phyloP scores from a whole-genome alignment of 2,329 filamentous ascomycete genomes.

The Akanthomyces dipterigenus region DNA sequence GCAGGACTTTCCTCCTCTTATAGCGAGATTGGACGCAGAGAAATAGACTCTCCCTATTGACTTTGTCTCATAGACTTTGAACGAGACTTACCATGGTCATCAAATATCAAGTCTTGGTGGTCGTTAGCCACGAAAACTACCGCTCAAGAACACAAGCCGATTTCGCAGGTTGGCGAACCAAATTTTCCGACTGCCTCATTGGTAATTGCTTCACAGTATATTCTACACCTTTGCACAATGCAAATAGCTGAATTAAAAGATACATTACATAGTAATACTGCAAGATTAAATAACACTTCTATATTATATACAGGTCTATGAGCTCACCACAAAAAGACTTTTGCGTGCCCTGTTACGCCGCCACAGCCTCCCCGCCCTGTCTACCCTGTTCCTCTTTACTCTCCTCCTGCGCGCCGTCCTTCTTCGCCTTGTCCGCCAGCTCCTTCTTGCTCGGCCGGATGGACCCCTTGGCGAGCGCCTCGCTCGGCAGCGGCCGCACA shows the following conservation, averaged over 20 bases:
- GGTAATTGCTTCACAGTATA: too few species aligned
- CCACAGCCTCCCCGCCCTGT: slow-evolving; percentile 25
- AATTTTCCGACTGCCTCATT: too few species aligned
- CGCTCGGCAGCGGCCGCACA: slow-evolving; percentile 76
- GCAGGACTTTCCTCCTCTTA: too few species aligned
- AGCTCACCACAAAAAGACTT: not conserved
- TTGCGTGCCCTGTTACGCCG: not conserved
- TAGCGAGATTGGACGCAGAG: too few species aligned
- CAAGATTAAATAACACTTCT: not conserved
- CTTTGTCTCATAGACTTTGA: too few species aligned
- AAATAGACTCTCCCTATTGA: too few species aligned
- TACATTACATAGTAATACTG: not conserved
- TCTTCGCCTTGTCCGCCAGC: slow-evolving; percentile 33
- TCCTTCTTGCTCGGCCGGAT: slow-evolving; percentile 69
- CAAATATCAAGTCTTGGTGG: too few species aligned
- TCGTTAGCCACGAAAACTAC: too few species aligned
- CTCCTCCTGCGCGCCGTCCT: slow-evolving; percentile 14
- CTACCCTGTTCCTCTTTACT: not conserved
- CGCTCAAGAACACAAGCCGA: too few species aligned
- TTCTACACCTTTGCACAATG: too few species aligned
- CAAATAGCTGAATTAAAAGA: not conserved
- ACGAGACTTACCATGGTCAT: too few species aligned
- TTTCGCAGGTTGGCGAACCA: too few species aligned
- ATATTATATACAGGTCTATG: not conserved
- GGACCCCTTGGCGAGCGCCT: slow-evolving; percentile 77